These are phyloP conservation scores for Aureobasidium sp. DNA, from an alignment of 2,329 filamentous ascomycete species.

Conservation along the genomic window DNA sequence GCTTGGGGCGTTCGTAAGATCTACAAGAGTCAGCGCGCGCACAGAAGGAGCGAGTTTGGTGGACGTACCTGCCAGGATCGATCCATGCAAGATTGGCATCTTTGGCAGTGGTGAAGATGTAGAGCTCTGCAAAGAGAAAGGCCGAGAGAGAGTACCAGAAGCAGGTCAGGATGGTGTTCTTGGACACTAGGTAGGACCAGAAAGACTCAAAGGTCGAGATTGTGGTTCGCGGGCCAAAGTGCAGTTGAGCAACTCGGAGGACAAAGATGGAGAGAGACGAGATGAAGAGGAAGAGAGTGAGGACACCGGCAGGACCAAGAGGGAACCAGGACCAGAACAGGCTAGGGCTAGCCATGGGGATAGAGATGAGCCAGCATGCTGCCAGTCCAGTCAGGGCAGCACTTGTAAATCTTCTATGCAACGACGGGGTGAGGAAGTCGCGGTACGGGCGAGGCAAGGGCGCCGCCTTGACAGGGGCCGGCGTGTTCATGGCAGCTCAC, in stretches of 20 bases:
- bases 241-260: conserved; percentile 56
- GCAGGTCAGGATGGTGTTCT: conserved; percentile 59
- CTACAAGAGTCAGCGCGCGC: conserved; percentile 20
- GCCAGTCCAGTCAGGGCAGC: conserved; percentile 62
- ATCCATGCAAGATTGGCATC: conserved; percentile 62
- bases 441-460: conserved; percentile 52
- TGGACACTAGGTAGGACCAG: conserved; percentile 46
- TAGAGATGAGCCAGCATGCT: conserved; percentile 64
- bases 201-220: conserved; percentile 60
- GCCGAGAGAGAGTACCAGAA: conserved; percentile 72
- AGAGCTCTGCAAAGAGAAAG: conserved; percentile 71
- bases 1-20: conserved; percentile 56
- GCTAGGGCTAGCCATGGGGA: conserved; percentile 46
- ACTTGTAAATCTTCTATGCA: conserved; percentile 79
- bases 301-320: conserved; percentile 66
- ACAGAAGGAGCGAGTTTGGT: neutral
- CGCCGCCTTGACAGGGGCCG: neutral
- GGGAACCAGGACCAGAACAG: conserved; percentile 82
- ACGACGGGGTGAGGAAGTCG: conserved; percentile 80
- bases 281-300: conserved; percentile 66
- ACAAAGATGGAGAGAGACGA: conserved; percentile 71
- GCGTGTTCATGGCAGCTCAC: neutral
- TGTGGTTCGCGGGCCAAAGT: conserved; percentile 51
- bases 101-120: conserved; percentile 60
- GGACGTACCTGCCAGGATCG: conserved; percentile 55